Evolutionary conservation across 2,329 filamentous ascomycete genomes (phyloP).

Genomic region (Metarhizium anisopliae): DNA sequence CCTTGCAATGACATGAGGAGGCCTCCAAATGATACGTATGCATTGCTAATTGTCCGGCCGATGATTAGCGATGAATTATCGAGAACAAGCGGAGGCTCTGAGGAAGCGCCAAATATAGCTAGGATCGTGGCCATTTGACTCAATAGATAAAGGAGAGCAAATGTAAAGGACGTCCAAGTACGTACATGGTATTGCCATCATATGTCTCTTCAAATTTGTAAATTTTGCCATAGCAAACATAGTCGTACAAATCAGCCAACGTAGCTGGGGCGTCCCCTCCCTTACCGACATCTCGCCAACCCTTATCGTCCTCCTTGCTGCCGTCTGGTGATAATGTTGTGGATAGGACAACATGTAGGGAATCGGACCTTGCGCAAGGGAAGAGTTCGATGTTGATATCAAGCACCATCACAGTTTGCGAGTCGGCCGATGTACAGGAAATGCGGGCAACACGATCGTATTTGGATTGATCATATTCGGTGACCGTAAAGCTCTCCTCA

Average conservation of each 20-base stretch:
- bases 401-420: conserved; percentile 67
- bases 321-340: conserved; percentile 84
- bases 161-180: not conserved
- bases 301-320: conserved; percentile 62
- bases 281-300: conserved; percentile 70
- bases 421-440: conserved; percentile 65
- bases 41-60: conserved; percentile 52
- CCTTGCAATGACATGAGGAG: conserved; percentile 85
- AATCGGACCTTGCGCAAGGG: conserved; percentile 65
- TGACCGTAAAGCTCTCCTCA: conserved; percentile 84
- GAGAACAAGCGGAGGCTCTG: not conserved
- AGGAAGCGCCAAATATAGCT: not conserved
- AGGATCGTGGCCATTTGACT: not conserved
- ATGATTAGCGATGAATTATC: conserved; percentile 1
- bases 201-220: conserved; percentile 77
- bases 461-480: conserved; percentile 69
- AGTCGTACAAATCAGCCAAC: conserved; percentile 74
- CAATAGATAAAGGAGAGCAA: no score
- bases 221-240: conserved; percentile 82
- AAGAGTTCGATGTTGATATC: conserved; percentile 95
- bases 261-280: conserved; percentile 45
- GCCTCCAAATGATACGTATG: conserved; percentile 89
- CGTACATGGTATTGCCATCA: conserved; percentile 74
- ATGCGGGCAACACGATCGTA: conserved; percentile 94
- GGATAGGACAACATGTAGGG: conserved; percentile 71